Base-by-base conservation (phyloP, 2,329 filamentous ascomycete species). In the Fusarium anguioides region DNA sequence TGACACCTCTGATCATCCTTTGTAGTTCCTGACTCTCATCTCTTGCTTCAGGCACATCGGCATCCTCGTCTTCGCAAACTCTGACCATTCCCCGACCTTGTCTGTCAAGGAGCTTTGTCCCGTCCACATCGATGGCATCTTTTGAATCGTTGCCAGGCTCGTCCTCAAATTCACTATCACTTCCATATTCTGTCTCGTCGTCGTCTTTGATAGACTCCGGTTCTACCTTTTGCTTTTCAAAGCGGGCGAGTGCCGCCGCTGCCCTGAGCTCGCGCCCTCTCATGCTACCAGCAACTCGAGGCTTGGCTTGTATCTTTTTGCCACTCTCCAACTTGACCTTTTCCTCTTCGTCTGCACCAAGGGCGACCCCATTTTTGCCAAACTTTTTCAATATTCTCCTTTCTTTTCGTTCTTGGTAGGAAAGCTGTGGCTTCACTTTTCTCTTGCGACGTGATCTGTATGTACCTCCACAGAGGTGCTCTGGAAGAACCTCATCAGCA, bases 381-480 rank as follows among this genome's bases (percentile, higher is more conserved):
- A 96, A 95, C 76, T 93, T 94, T 77, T 87, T 93, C 68, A 87
- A 78, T 42, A 93, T 93, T 51, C 89, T 84, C 64, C 87, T 83
- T 75, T 93, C 89, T 75, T 93, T 90, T 71, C 86, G 84, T 78
- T 95, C 91, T 42, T 89, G 88, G 76, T 93, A 93, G 8, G 84
- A 88, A 27, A 89, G 71, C 41, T 81, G 78, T 26, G 82, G 80
- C 69, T 84, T 83, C 3, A 75, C 80, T 72, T 84, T 85, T 52
- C 85, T 81, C 74, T 87, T 89, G 56, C 86, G 82, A 36, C 83
- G 78, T 2, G 88, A 88, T 45, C 86, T 82, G 75, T 91, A 97
- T 5, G 92, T 94, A 4, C 93, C 93, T 64, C 93, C 93, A 72
- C 93, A 97, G 2, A 96, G 80, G 75, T 93, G 89, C 73, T 92